Conservation (phyloP, 352 stramenopile species). For the Blastocystis sp. region DNA sequence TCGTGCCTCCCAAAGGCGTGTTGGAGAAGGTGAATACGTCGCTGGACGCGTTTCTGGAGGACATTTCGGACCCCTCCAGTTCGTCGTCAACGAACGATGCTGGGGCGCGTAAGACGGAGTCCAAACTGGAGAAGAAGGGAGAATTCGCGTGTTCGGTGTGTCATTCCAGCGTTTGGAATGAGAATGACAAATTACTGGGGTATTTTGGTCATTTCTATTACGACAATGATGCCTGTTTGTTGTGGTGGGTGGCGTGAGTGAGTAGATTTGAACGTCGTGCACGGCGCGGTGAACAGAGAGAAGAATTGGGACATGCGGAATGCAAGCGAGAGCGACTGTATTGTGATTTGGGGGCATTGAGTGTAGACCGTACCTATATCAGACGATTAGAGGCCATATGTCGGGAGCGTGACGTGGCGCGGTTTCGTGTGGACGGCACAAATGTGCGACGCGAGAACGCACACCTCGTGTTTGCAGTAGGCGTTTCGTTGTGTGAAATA, state of each 20-base stretch:
- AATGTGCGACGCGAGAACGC: neutral
- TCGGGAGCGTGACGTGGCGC: neutral
- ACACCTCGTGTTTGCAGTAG: constrained; percentile 3
- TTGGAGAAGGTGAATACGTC: neutral
- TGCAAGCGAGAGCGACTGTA: neutral
- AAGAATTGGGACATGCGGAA: neutral
- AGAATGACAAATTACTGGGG: neutral
- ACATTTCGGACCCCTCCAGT: neutral
- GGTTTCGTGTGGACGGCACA: neutral
- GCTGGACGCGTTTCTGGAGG: constrained; percentile 1
- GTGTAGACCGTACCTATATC: neutral
- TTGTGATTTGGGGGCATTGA: neutral
- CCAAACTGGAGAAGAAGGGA: no score
- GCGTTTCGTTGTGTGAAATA: neutral
- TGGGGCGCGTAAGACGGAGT: neutral
- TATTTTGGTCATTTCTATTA: constrained; percentile 12
- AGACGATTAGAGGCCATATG: neutral
- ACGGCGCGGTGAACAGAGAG: neutral
- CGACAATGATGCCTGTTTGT: neutral
- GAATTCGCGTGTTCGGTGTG: neutral
- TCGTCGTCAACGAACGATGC: no score
- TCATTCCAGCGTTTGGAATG: neutral
- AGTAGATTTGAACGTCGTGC: neutral
- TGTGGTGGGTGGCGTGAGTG: neutral
- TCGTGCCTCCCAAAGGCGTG: no score